Percentiles rank a stretch among this genome's conserved stretches.
Evolutionary conservation across 129 eudicot genomes (phyloP).

Genomic region (Artemisia tridentata): DNA sequence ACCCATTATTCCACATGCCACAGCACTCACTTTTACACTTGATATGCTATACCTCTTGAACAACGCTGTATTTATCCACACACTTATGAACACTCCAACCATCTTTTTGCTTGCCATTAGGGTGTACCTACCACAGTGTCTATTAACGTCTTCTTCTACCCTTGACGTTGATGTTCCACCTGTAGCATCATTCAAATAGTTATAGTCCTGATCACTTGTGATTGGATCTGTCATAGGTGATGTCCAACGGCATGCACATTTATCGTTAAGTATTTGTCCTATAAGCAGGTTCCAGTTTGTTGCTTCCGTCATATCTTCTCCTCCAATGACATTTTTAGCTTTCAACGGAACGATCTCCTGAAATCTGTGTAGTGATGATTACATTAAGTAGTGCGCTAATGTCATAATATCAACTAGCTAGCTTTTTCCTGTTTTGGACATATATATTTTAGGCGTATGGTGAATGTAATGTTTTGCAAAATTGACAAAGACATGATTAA

Average conservation of each 20-base stretch:
- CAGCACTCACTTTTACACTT: constrained; percentile 66
- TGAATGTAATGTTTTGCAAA: too few species aligned
- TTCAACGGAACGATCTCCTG: constrained; percentile 85
- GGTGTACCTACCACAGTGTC: constrained; percentile 47
- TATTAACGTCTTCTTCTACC: constrained; percentile 26
- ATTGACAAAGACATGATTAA: too few species aligned
- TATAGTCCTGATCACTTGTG: constrained; percentile 34
- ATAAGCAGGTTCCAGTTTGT: constrained; percentile 74
- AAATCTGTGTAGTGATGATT: constrained; percentile 48
- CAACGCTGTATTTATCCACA: constrained; percentile 68
- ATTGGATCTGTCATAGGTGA: constrained; percentile 50
- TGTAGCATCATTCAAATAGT: constrained; percentile 25
- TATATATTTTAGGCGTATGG: too few species aligned
- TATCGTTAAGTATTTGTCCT: constrained; percentile 67
- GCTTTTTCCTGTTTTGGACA: too few species aligned
- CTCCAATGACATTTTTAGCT: constrained; percentile 68
- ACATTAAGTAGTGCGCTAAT: not conserved
- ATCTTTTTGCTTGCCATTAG: constrained; percentile 87
- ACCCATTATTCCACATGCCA: constrained; percentile 92
- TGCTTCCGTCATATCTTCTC: constrained; percentile 73
- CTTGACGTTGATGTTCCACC: constrained; percentile 24
- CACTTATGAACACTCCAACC: constrained; percentile 89
- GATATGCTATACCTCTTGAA: constrained; percentile 52
- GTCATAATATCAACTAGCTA: too few species aligned
- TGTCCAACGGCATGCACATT: constrained; percentile 58